A percentile compares a stretch with the other conserved stretches of the same genome.
Evolutionary conservation across 2,329 filamentous ascomycete genomes (phyloP).

Genomic region (Colletotrichum shisoi): DNA sequence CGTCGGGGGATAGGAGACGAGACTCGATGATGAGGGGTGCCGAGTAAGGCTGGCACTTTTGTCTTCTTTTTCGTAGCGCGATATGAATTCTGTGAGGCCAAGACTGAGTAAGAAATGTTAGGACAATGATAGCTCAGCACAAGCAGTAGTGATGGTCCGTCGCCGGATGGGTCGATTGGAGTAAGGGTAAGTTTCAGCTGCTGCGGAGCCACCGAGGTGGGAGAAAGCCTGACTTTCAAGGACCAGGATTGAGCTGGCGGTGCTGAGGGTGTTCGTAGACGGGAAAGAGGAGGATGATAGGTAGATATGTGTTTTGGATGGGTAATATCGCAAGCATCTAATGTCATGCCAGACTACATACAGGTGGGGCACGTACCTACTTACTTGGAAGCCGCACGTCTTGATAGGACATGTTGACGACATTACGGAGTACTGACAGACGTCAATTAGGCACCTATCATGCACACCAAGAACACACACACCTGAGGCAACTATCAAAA

Average conservation of each 20-base stretch:
- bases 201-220: constrained; percentile 22
- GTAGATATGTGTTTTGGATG: constrained; percentile 28
- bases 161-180: background rate
- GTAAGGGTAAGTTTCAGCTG: constrained; percentile 21
- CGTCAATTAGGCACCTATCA: background rate
- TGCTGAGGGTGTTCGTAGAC: constrained; percentile 16
- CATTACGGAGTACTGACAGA: background rate
- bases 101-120: background rate
- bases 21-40: background rate
- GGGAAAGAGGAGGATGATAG: constrained; percentile 17
- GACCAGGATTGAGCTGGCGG: background rate
- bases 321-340: constrained; percentile 34
- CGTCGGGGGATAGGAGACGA: background rate
- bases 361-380: constrained; percentile 4
- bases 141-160: background rate
- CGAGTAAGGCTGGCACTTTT: background rate
- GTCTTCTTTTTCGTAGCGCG: background rate
- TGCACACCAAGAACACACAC: background rate
- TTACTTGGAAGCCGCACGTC: background rate
- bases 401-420: background rate
- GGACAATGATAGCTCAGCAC: background rate
- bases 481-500: background rate
- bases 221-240: constrained; percentile 1
- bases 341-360: constrained; percentile 21
- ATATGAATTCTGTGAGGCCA: background rate